Conservation (phyloP, 2,329 filamentous ascomycete genomes). For the Colletotrichum lini region DNA sequence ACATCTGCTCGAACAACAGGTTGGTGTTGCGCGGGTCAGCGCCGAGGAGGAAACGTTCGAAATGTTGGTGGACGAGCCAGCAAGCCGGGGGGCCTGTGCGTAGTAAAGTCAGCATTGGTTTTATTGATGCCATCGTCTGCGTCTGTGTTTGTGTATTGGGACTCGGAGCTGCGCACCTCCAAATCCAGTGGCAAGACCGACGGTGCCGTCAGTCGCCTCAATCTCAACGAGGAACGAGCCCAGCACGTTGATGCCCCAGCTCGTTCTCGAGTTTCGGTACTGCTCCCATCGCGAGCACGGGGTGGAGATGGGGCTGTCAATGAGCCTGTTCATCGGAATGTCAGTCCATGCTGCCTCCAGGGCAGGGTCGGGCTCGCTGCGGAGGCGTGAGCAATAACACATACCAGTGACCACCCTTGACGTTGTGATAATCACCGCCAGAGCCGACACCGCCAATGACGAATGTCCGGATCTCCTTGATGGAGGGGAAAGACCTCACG, state of each 20-base stretch:
- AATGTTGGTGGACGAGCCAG: conserved; percentile 95
- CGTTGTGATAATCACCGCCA: conserved; percentile 92
- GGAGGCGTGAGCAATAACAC: conserved; percentile 46
- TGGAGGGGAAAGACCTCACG: conserved; percentile 76
- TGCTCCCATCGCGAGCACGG: conserved; percentile 92
- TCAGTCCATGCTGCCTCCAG: background rate
- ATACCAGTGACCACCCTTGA: conserved; percentile 79
- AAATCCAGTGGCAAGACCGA: conserved; percentile 94
- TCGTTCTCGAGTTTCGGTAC: conserved; percentile 89
- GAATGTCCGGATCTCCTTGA: conserved; percentile 82
- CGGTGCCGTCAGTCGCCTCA: conserved; percentile 90
- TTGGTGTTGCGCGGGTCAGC: conserved; percentile 93
- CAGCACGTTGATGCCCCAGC: conserved; percentile 95
- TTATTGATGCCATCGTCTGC: too few species aligned
- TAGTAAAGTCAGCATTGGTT: background rate
- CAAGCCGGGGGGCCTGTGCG: conserved; percentile 83
- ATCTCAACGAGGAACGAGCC: conserved; percentile 94
- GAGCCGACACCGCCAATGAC: conserved; percentile 75
- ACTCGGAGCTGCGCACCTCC: conserved; percentile 68
- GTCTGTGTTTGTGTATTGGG: too few species aligned
- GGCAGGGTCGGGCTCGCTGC: background rate
- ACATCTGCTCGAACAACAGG: conserved; percentile 96
- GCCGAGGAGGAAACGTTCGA: conserved; percentile 90
- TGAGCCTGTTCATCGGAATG: conserved; percentile 76
- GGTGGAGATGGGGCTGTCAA: conserved; percentile 92